Percentiles rank a stretch among this genome's conserved stretches.
These are phyloP conservation scores for barrel medic (Medicago truncatula) DNA, from an alignment of 306 rosid genomes.

Conservation along the genomic window MtrunA17r5.0-ANR NC_053046.1:9586001-9586500, in stretches of 20 bases:
- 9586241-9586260: constrained; percentile 4
- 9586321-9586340: constrained; percentile 32
- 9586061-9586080: constrained; percentile 5
- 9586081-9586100: constrained; percentile 15
- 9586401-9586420: constrained; percentile 27
- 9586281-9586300: constrained; percentile 30
- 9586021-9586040: background rate
- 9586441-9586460: constrained; percentile 32
- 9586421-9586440: constrained; percentile 30
- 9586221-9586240: constrained; percentile 25
- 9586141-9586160: constrained; percentile 31
- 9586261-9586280: constrained; percentile 4
- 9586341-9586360: constrained; percentile 20
- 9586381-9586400: background rate
- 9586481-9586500: constrained; percentile 22
- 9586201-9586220: constrained; percentile 16
- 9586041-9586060: constrained; percentile 4
- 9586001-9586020: background rate
- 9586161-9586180: constrained; percentile 15
- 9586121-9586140: constrained; percentile 24
- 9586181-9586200: constrained; percentile 26
- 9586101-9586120: background rate
- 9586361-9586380: constrained; percentile 6
- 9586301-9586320: constrained; percentile 26
- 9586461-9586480: constrained; percentile 31